Evolutionary conservation across 1,284 basidiomycete genomes (phyloP), one percentile per base, ranked within the genome.

Genomic region (Sparassis latifolia): DNA sequence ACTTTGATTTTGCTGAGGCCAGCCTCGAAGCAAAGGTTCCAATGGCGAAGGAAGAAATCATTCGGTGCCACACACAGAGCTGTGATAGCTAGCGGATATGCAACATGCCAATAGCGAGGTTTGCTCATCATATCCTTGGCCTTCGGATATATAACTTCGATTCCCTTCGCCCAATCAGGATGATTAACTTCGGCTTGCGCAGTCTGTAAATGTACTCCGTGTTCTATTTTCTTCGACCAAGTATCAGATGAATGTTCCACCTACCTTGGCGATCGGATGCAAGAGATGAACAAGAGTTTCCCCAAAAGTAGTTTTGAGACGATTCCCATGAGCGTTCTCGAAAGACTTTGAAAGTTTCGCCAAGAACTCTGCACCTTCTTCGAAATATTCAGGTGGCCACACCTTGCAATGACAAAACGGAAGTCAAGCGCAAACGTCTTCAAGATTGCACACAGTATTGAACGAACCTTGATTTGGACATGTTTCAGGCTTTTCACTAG

Each of bases 121-220:
- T 97, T 97, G 38, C 77, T 71, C 64, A 87, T 83, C 89, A 97
- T 95, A 49, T 89, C 87, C 50, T 80, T 77, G 3, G 93, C 92
- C 59, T 89, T 87, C 1, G 89, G 86, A 62, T 87, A 85, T 41
- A 98, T 90, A 4, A 82, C 72, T 56, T 93, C 87, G 44, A 97
- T 87, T 0, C 93, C 93, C 64, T 92, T 92, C 2, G 85, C 87
- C 95, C 95, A 98, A 50, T 88, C 78, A 0, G 95, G 95, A 65
- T 97, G 90, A 62, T 97, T 97, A 45, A 96, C 92, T 71, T 98
- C 95, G 1, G 92, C 95, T 65, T 96, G 93, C 0, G 93, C 95
- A 30, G 89, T 93, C 84, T 92, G 58, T 10, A 29, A 29, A 27
- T 42, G 7, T 7, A 27, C 10, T 9, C 6, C 10, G 20, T 9